phyloP scores from a whole-genome alignment of 176 grass and related monocot species.

The Zea luxurians region DNA sequence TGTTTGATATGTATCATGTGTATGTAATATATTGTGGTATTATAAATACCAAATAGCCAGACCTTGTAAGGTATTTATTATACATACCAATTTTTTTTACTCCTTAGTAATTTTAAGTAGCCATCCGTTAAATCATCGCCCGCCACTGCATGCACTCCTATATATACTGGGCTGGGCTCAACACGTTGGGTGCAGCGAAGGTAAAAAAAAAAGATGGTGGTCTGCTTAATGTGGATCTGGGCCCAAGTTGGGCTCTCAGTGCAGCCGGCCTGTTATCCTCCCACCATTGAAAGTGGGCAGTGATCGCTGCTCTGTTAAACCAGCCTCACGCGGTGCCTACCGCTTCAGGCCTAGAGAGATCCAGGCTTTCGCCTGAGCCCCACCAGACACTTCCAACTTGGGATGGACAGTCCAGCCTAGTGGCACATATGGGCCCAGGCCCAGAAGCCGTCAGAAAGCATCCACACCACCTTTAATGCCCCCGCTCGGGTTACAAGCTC shows the following conservation, averaged over 20 bases:
- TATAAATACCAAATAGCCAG: too few species aligned
- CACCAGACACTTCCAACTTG: neutral
- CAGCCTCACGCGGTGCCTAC: conserved; percentile 47
- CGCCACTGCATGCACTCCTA: too few species aligned
- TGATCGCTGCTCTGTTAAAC: conserved; percentile 59
- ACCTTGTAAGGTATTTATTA: too few species aligned
- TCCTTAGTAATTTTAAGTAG: too few species aligned
- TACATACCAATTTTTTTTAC: too few species aligned
- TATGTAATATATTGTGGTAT: too few species aligned
- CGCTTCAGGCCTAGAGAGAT: neutral
- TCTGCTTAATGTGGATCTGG: neutral
- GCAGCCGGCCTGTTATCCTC: conserved; percentile 41
- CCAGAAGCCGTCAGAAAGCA: neutral
- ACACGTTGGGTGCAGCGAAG: too few species aligned
- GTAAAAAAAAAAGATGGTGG: neutral
- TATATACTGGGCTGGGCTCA: too few species aligned
- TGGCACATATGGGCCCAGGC: neutral
- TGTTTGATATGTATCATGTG: too few species aligned
- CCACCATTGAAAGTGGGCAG: conserved; percentile 47
- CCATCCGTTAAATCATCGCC: too few species aligned
- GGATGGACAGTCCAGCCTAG: neutral
- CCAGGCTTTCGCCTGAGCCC: neutral
- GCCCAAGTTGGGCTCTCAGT: neutral
- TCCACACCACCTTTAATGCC: neutral
- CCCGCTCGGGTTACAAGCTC: neutral